Base-by-base conservation (phyloP, 2,329 filamentous ascomycete species). In the Truncatella angustata region DNA sequence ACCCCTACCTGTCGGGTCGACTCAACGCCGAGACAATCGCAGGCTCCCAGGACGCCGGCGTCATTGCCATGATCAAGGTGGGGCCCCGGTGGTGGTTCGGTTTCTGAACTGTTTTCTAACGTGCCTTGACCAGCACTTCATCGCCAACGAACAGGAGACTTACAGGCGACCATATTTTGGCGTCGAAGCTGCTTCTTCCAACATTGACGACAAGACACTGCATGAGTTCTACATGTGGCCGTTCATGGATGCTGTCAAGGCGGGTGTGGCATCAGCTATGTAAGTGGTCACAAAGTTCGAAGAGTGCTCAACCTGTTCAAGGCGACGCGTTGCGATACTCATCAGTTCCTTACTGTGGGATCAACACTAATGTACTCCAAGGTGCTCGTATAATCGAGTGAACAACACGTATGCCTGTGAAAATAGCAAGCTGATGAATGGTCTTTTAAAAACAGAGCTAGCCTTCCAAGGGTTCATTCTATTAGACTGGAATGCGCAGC, bases 351-450 rank as follows among this genome's bases (percentile, higher is more conserved):
- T n/a, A 14, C 4, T 16, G 5, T 9, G 18, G 30, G n/a, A 26
- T 21, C 9, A 16, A 16, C 28, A 16, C 24, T 44, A 16, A 44
- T 16, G 5, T 28, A n/a, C 28, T 18, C 14, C 21, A 12, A 46
- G 43, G 43, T 87, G 84, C 70, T 82, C 82, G 0, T 90, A 89
- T 70, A 84, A 89, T 62, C 81, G 86, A 51, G 73, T 87, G 59
- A 91, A 91, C 68, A 83, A 82, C 64, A 86, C 81, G 1, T 90
- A 90, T 61, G 84, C 73, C n/a, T 91, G 88, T 65, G 82, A 90
- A 63, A 91, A 90, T 67, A 82, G 81, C 46, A 84, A 85, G 61
- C 68, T 86, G 9, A 73, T 89, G 58, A 91, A 90, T 57, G 81
- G 84, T 6, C 68, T 91, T 0, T 73, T 91, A 52, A 91, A 84